These are phyloP conservation scores for Crithidia expoeki DNA, from an alignment of 208 protist species.

Conservation along the genomic window DNA sequence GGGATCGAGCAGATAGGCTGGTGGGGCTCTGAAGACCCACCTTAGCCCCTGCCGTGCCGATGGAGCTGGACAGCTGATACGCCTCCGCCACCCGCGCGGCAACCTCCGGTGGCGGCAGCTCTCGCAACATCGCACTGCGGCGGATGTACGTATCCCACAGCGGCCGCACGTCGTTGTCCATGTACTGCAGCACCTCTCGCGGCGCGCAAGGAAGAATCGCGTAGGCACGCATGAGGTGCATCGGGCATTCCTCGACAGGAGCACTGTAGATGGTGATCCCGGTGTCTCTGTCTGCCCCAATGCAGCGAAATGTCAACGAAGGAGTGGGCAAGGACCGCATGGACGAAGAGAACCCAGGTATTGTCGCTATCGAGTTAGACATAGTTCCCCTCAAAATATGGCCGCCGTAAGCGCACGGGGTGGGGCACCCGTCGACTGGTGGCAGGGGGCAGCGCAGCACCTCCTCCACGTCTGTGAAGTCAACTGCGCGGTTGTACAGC, in stretches of 20 bases:
- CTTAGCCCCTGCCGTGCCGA: background rate
- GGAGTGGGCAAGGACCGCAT: background rate
- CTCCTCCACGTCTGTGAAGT: conserved; percentile 52
- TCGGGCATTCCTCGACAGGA: conserved; percentile 58
- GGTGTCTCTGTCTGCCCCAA: conserved; percentile 43
- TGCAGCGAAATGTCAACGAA: conserved; percentile 46
- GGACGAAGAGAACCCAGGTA: background rate
- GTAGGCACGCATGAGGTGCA: conserved; percentile 79
- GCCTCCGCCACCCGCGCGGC: background rate
- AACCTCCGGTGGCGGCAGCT: conserved; percentile 30
- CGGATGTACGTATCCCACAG: conserved; percentile 70
- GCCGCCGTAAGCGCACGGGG: conserved; percentile 15
- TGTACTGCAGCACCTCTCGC: conserved; percentile 53
- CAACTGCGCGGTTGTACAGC: conserved; percentile 50
- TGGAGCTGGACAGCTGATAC: background rate
- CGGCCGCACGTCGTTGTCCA: conserved; percentile 53
- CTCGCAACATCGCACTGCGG: conserved; percentile 52
- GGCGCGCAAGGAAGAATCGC: conserved; percentile 65
- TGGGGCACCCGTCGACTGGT: conserved; percentile 34
- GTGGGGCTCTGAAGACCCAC: conserved; percentile 1
- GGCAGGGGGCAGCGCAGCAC: conserved; percentile 42
- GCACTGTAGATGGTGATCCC: conserved; percentile 63
- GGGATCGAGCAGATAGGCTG: background rate
- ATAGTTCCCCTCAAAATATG: background rate
- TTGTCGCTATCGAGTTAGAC: background rate